These are phyloP conservation scores for Anisodus acutangulus DNA, from an alignment of 257 asterid species.

Conservation along the genomic window DNA sequence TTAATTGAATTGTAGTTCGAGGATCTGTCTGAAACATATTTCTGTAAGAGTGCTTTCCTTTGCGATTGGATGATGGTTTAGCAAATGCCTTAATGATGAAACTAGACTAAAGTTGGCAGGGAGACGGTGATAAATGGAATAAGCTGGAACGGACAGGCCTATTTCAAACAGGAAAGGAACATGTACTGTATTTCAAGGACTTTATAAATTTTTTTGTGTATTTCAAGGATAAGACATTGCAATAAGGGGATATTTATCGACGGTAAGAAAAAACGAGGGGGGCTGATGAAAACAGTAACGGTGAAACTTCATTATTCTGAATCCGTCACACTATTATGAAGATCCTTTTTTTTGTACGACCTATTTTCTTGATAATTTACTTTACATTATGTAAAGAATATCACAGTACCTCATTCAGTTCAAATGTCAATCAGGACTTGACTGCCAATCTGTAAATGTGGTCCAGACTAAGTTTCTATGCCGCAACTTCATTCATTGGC, in stretches of 20 bases:
- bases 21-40: constrained; percentile 8
- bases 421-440: not conserved
- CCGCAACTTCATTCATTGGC: not conserved
- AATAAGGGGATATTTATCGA: not conserved
- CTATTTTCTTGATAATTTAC: not conserved
- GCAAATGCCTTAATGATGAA: not conserved
- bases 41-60: not conserved
- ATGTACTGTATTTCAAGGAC: not conserved
- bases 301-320: not conserved
- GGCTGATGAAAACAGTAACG: not conserved
- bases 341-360: not conserved
- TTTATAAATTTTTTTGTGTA: too few species aligned
- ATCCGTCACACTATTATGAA: not conserved
- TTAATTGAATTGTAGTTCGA: not conserved
- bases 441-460: not conserved
- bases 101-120: constrained; percentile 6
- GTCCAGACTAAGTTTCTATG: not conserved
- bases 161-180: constrained; percentile 10
- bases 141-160: not conserved
- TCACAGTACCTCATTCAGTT: not conserved
- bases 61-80: not conserved
- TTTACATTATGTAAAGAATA: not conserved
- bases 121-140: not conserved
- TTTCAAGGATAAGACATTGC: not conserved
- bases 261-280: too few species aligned